A percentile compares a stretch with the other conserved stretches of the same genome.
Conservation (phyloP, 257 asterid genomes). For the Leonotis leonurus region DNA sequence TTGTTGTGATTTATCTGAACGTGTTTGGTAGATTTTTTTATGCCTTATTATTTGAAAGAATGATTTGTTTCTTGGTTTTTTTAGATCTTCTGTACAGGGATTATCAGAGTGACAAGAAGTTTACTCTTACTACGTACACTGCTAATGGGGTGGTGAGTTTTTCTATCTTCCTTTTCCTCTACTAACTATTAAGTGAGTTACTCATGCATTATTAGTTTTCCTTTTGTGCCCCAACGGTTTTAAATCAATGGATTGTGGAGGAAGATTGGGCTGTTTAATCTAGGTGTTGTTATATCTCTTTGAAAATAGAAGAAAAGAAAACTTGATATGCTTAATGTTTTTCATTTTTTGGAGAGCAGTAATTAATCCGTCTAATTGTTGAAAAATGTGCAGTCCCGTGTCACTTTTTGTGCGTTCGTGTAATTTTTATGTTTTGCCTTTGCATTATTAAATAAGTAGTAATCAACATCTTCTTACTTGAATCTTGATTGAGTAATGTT, state of each 20-base stretch:
- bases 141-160: slow-evolving; percentile 48
- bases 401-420: background rate
- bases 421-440: background rate
- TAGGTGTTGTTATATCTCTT: background rate
- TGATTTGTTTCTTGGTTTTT: background rate
- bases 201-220: background rate
- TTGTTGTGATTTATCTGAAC: background rate
- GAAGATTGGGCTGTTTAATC: slow-evolving; percentile 1
- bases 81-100: slow-evolving; percentile 56
- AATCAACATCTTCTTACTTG: background rate
- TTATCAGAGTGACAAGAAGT: slow-evolving; percentile 53
- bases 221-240: background rate
- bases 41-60: background rate
- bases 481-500: background rate
- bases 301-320: background rate
- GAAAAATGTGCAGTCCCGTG: background rate
- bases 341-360: background rate
- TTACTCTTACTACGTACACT: slow-evolving; percentile 47
- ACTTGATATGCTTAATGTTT: background rate
- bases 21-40: background rate
- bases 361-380: background rate
- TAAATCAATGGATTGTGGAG: background rate
- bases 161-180: background rate
- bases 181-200: no score
- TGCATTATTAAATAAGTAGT: background rate